phyloP scores from a whole-genome alignment of 495 filamentous ascomycete genomes.

The Daldinia concentrica region DNA sequence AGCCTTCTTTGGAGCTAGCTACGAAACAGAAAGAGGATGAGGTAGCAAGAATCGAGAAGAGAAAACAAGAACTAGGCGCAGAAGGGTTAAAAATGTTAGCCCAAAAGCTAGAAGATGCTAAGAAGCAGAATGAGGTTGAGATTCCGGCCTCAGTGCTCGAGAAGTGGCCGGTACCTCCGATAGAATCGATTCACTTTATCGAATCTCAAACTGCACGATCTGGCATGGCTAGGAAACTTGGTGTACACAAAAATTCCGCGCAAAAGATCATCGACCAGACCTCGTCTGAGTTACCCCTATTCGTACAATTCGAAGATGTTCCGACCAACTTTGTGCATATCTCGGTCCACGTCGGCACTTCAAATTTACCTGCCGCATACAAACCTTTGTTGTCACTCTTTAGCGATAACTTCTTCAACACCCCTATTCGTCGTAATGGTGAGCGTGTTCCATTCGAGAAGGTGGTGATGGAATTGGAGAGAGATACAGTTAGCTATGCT shows the following conservation, averaged over 20 bases:
- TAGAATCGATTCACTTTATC: slow-evolving; percentile 92
- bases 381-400: slow-evolving; percentile 87
- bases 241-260: slow-evolving; percentile 69
- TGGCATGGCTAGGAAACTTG: slow-evolving; percentile 77
- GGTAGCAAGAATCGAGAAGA: slow-evolving; percentile 63
- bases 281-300: slow-evolving; percentile 70
- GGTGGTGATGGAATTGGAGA: slow-evolving; percentile 87
- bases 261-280: slow-evolving; percentile 82
- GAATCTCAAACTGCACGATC: slow-evolving; percentile 86
- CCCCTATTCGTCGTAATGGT: slow-evolving; percentile 81
- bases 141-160: slow-evolving; percentile 81
- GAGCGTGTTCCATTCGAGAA: slow-evolving; percentile 86
- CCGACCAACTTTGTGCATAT: slow-evolving; percentile 89
- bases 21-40: slow-evolving; percentile 79
- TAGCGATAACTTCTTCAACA: slow-evolving; percentile 91
- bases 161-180: slow-evolving; percentile 80
- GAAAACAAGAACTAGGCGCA: slow-evolving; percentile 59
- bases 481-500: slow-evolving; percentile 84
- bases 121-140: slow-evolving; percentile 80
- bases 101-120: slow-evolving; percentile 79
- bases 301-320: slow-evolving; percentile 97
- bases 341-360: slow-evolving; percentile 78
- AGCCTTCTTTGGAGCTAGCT: slow-evolving; percentile 75
- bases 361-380: slow-evolving; percentile 72
- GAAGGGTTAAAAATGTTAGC: slow-evolving; percentile 72